Percentiles rank a stretch among this genome's conserved stretches.
Evolutionary conservation across 352 stramenopile species (phyloP).

Genomic region (Pythium phragmitis): DNA sequence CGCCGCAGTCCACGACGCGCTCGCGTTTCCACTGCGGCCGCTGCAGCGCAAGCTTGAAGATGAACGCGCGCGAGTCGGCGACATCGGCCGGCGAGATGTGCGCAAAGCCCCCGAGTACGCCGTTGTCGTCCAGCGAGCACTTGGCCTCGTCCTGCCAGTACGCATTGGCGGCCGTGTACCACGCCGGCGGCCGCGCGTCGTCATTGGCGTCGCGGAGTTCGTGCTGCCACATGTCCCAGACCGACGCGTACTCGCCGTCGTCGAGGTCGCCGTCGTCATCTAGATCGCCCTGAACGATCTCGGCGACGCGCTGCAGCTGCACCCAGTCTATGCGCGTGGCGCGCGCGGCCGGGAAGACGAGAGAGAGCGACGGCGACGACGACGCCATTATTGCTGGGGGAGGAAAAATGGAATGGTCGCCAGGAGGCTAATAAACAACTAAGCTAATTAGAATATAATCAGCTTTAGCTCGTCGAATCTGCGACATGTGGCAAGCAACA

Average conservation of each 20-base stretch:
- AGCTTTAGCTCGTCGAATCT: conserved; percentile 4
- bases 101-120: conserved; percentile 91
- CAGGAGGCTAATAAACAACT: background rate
- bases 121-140: conserved; percentile 91
- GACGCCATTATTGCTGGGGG: background rate
- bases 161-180: conserved; percentile 74
- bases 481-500: conserved; percentile 8
- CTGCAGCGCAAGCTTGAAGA: conserved; percentile 47
- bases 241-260: conserved; percentile 67
- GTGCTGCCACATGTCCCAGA: conserved; percentile 74
- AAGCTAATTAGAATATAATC: conserved; percentile 4
- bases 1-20: conserved; percentile 75
- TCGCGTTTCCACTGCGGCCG: conserved; percentile 52
- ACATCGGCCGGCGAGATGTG: conserved; percentile 84
- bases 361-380: conserved; percentile 9
- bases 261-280: conserved; percentile 52
- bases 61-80: conserved; percentile 57
- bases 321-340: conserved; percentile 55
- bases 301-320: conserved; percentile 45
- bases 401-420: conserved; percentile 2
- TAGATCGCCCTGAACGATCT: conserved; percentile 59
- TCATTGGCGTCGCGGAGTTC: conserved; percentile 45
- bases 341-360: conserved; percentile 29
- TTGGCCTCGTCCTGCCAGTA: conserved; percentile 90
- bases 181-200: conserved; percentile 30